Conservation (phyloP, 345 rosid species). For the Gossypium turneri region DNA sequence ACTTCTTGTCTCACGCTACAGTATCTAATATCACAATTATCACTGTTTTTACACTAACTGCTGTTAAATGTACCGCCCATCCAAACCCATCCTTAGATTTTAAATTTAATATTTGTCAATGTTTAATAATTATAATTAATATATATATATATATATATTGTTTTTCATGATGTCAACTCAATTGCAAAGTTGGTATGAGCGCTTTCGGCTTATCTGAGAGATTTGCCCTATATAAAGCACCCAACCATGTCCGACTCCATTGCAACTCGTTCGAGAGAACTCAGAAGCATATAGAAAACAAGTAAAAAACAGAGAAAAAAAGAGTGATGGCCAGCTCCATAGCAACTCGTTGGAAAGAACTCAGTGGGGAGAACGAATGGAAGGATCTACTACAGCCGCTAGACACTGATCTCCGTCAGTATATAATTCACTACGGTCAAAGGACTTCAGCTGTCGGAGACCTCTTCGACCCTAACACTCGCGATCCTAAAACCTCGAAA, state of each 20-base stretch:
- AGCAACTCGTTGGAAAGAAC: slow-evolving; percentile 37
- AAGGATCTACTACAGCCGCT: slow-evolving; percentile 38
- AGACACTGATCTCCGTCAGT: slow-evolving; percentile 38
- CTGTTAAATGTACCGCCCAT: too few species aligned
- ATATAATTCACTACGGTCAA: slow-evolving; percentile 42
- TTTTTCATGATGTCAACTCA: too few species aligned
- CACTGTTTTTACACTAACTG: too few species aligned
- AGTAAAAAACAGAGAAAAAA: background rate
- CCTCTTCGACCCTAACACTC: slow-evolving; percentile 14
- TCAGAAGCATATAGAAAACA: background rate
- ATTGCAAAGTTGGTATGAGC: too few species aligned
- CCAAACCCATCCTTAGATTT: too few species aligned
- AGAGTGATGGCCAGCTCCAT: slow-evolving; percentile 4
- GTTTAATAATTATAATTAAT: too few species aligned
- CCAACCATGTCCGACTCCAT: background rate
- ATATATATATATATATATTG: too few species aligned
- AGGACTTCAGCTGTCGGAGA: slow-evolving; percentile 28
- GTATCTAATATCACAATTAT: too few species aligned
- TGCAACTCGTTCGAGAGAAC: too few species aligned
- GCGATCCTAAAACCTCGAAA: background rate
- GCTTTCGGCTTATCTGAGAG: background rate
- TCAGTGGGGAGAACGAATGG: slow-evolving; percentile 41
- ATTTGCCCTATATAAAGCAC: background rate
- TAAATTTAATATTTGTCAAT: too few species aligned
- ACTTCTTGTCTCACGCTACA: too few species aligned